phyloP scores from a whole-genome alignment of 2,329 filamentous ascomycete species.

The Mycogone perniciosa region DNA sequence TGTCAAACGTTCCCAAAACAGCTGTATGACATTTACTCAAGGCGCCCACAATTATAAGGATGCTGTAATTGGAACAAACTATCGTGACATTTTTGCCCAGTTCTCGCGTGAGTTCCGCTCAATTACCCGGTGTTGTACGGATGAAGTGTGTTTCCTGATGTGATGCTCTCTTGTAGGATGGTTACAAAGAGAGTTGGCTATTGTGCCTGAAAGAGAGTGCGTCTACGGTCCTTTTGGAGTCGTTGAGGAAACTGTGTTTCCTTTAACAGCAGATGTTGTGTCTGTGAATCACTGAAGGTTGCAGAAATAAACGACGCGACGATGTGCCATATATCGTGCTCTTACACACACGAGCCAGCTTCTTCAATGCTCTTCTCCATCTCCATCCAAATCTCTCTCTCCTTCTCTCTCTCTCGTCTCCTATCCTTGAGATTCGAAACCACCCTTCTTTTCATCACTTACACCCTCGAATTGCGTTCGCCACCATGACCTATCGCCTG shows the following conservation, averaged over 20 bases:
- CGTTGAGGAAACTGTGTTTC: background rate
- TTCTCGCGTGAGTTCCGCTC: background rate
- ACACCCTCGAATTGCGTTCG: background rate
- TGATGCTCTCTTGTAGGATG: background rate
- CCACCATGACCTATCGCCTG: background rate
- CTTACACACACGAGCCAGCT: background rate
- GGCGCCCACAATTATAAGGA: background rate
- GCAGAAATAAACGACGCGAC: background rate
- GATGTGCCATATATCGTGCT: background rate
- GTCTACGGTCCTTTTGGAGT: background rate
- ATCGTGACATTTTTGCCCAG: background rate
- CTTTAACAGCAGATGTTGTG: background rate
- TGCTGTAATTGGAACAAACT: background rate
- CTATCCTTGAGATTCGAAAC: background rate
- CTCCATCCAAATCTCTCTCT: background rate
- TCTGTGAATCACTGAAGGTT: background rate
- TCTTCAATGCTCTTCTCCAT: background rate
- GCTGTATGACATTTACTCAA: background rate
- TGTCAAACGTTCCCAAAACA: constrained; percentile 12
- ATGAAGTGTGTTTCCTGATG: background rate
- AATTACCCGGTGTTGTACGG: background rate
- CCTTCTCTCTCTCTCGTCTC: background rate
- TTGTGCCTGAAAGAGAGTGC: background rate
- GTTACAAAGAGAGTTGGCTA: no score
- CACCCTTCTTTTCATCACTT: background rate